phyloP scores from a whole-genome alignment of 306 rosid species.

The Mimosa bimucronata region DNA sequence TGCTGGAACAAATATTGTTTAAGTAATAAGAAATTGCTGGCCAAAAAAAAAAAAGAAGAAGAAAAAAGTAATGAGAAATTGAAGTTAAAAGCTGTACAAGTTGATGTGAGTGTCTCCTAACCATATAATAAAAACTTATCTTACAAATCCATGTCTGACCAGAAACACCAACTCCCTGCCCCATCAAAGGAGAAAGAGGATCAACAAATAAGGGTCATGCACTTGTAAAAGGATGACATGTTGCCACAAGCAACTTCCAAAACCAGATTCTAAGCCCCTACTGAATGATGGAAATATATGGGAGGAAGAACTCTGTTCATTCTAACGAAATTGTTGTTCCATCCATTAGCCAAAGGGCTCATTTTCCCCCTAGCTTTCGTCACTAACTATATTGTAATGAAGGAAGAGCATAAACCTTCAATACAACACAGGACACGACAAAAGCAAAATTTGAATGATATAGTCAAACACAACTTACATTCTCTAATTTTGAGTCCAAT shows the following conservation, averaged over 20 bases:
- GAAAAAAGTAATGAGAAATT: conserved; percentile 22
- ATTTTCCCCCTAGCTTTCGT: not conserved
- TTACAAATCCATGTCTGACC: not conserved
- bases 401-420: not conserved
- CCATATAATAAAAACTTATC: not conserved
- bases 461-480: conserved; percentile 45
- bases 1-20: conserved; percentile 20
- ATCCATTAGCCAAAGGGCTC: not conserved
- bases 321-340: not conserved
- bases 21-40: too few relatives aligned
- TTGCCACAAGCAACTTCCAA: not conserved
- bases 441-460: not conserved
- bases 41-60: too few relatives aligned
- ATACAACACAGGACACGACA: not conserved
- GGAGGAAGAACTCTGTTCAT: not conserved
- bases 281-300: not conserved
- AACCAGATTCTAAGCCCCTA: not conserved
- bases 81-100: conserved; percentile 18
- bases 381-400: not conserved
- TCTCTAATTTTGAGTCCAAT: conserved; percentile 52
- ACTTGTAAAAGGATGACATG: not conserved
- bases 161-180: not conserved
- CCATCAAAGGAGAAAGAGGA: not conserved
- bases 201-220: not conserved
- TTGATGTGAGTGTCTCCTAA: conserved; percentile 11